Conservation (phyloP, 306 rosid species). For the Medicago arabica region DNA sequence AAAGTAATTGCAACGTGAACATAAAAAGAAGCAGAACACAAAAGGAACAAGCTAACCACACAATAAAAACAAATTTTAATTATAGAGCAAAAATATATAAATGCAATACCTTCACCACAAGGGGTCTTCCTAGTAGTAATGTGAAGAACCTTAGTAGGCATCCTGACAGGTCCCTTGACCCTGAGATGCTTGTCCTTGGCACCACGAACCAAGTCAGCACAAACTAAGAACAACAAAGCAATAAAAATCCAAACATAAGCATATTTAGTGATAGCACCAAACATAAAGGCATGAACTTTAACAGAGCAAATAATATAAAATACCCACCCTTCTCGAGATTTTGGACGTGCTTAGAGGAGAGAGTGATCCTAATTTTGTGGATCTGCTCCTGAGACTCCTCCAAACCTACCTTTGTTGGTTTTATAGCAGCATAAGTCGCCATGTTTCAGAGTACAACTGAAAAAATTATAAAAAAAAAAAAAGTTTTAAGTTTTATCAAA, state of each 20-base stretch:
- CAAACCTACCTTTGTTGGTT: slow-evolving; percentile 74
- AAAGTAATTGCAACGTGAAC: neutral
- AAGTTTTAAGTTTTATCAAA: neutral
- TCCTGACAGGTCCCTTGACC: slow-evolving; percentile 94
- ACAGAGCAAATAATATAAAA: no score
- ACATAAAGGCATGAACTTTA: neutral
- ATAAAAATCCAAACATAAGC: neutral
- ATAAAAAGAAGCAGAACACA: neutral
- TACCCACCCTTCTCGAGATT: slow-evolving; percentile 90
- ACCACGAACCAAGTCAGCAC: slow-evolving; percentile 84
- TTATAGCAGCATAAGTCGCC: slow-evolving; percentile 74
- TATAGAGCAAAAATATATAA: neutral
- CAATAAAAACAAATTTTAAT: neutral
- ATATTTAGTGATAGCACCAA: neutral
- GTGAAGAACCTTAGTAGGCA: slow-evolving; percentile 86
- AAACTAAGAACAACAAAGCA: slow-evolving; percentile 49
- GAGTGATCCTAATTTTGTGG: slow-evolving; percentile 94
- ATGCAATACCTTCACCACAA: slow-evolving; percentile 78
- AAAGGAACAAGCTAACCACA: neutral
- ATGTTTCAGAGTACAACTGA: slow-evolving; percentile 31
- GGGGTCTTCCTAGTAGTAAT: slow-evolving; percentile 93
- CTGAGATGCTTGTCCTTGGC: slow-evolving; percentile 86
- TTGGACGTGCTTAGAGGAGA: slow-evolving; percentile 82
- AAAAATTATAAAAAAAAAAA: neutral
- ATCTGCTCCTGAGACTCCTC: slow-evolving; percentile 80